Base-by-base conservation (phyloP, 257 asterid genomes). In the Rhazya stricta region DNA sequence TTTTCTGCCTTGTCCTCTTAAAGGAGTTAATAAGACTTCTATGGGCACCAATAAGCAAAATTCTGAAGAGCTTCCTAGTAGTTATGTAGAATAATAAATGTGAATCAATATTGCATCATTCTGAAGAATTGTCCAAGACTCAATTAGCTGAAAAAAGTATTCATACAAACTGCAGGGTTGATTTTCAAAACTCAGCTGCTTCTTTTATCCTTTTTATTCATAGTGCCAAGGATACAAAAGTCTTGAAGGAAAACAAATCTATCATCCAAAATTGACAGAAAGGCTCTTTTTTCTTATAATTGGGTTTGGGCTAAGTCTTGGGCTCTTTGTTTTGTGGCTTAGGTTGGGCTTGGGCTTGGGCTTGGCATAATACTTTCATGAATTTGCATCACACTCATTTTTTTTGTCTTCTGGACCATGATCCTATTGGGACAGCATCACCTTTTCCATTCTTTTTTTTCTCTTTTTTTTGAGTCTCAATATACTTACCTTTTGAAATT, bases 191-290 rank as follows among this genome's bases (percentile, higher is more conserved):
- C 46, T 62, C 70, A 41, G 77, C 77, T 41, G 75, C 74, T 76
- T 77, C 84, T 16, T 57, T 81, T 76, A 68, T 23, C 67, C 29
- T 37, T 77, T 48, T 56, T 54, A 73, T 63, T 67, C 56, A 23
- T 41, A 63, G 69, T 25, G 56, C 57, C 61, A 75, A 70, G 48
- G 83, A 73, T 77, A 68, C 61, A 67, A 86, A 73, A 79, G 67
- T 63, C 62, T 41, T 15, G 66, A 72, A 69, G 65, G 85, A 79
- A 79, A 85, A 85, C 69, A 75, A 76, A 50, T 72, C 62, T 51
- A 71, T 60, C 41, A 41, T n/a, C 67, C 45, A 81, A 80, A 41
- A 70, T 51, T 18, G 67, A 62, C 71, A 72, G 37, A 9, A n/a
- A n/a, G n/a, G n/a, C n/a, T n/a, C n/a, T n/a, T n/a, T n/a, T n/a